These are phyloP conservation scores for Boletus subparvulus DNA, from an alignment of 768 basidiomycete genomes.

Conservation along the genomic window DNA sequence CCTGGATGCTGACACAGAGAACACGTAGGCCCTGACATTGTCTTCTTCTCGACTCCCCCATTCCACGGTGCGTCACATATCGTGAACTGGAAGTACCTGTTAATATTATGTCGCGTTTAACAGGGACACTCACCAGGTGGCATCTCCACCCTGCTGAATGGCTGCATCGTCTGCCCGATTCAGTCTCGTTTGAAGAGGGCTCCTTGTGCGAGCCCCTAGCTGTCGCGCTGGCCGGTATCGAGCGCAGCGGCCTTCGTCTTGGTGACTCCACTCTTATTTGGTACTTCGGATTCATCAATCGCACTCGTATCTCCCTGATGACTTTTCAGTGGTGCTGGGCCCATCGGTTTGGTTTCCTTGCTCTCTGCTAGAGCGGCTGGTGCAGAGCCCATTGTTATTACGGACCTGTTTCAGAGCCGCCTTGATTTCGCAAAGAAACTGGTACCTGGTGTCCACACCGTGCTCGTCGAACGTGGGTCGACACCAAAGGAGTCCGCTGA, in stretches of 20 bases:
- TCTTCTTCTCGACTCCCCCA: slow-evolving; percentile 72
- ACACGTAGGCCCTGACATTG: slow-evolving; percentile 39
- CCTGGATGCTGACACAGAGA: neutral
- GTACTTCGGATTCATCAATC: slow-evolving; percentile 30
- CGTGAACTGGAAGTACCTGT: neutral
- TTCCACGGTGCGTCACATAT: slow-evolving; percentile 48
- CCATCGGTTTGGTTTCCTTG: slow-evolving; percentile 62
- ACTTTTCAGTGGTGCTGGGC: slow-evolving; percentile 56
- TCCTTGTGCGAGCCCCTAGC: slow-evolving; percentile 66
- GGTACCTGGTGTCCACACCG: slow-evolving; percentile 56
- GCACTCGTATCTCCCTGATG: slow-evolving; percentile 13
- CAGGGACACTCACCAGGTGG: slow-evolving; percentile 64
- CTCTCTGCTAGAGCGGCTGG: slow-evolving; percentile 67
- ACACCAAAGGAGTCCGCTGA: slow-evolving; percentile 51
- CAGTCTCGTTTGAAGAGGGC: slow-evolving; percentile 66
- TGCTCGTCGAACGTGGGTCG: slow-evolving; percentile 50
- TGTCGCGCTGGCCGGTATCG: slow-evolving; percentile 67
- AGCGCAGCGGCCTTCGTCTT: slow-evolving; percentile 61
- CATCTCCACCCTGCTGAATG: slow-evolving; percentile 67
- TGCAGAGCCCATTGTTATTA: slow-evolving; percentile 68
- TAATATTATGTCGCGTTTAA: neutral
- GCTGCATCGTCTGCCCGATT: slow-evolving; percentile 63
- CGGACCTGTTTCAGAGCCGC: slow-evolving; percentile 63
- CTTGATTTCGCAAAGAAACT: slow-evolving; percentile 65
- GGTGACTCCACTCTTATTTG: slow-evolving; percentile 64